Base-by-base conservation (phyloP, 2,329 filamentous ascomycete species). In the Exserohilum rostratum region DNA sequence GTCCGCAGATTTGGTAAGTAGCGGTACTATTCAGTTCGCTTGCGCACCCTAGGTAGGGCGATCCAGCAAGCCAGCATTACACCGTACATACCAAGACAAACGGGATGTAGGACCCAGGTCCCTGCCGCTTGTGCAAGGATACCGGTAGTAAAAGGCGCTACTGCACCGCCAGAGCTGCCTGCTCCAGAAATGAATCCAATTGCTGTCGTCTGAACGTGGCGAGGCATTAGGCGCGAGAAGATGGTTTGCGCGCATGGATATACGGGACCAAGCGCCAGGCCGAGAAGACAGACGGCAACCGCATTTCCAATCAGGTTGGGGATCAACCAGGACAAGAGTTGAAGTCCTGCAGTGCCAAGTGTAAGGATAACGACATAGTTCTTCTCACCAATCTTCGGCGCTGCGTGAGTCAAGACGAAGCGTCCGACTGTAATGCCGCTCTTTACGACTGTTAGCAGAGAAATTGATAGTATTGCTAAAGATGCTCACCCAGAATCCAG, bases 291-390 rank as follows among this genome's bases (percentile, higher is more conserved):
- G 0, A 73, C 77, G 11, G 80, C 79, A 25, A 83, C 77, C n/a
- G 79, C 77, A 42, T 81, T 76, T 25, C 78, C 78, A 50, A 80
- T 78, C 33, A 93, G 78, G 68, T 91, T 90, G 1, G 90, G 90
- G 22, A 93, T 83, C 29, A 86, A 77, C 91, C 91, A 95, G 9
- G 90, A 87, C 22, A 95, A 78, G n/a, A 92, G 73, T 75, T 95
- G 85, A 60, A 93, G 90, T 0, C 82, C 77, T 3, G 86, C 79
- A 0, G 88, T 84, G 3, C 87, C 87, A 5, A 80, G 64, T 0
- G 85, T 82, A 33, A 91, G 80, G 2, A 77, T 74, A 61, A 88
- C 84, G 1, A 93, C 89, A 58, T 88, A 89, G 5, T 73, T 71
- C 69, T 86, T 88, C 77, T 93, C 90, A 46, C 90, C 90, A 12